phyloP scores from a whole-genome alignment of 495 filamentous ascomycete species.

The Aspergillus leporis region DNA sequence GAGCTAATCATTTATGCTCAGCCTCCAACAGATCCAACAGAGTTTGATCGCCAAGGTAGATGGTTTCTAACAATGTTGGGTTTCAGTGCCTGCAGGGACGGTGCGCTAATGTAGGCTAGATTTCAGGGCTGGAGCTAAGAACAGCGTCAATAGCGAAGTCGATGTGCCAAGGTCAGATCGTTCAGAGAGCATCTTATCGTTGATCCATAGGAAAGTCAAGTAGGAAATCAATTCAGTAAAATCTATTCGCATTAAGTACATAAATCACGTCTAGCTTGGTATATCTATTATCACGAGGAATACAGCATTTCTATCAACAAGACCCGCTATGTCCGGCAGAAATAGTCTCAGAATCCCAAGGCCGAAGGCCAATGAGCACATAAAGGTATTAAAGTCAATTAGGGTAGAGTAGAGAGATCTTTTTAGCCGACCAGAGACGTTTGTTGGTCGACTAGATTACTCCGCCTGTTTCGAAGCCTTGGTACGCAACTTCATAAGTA shows the following conservation, averaged over 20 bases:
- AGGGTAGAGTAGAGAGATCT: neutral
- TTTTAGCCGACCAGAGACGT: neutral
- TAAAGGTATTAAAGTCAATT: neutral
- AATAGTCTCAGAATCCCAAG: neutral
- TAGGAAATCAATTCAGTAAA: neutral
- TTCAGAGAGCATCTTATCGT: too few relatives aligned
- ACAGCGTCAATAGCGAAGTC: too few relatives aligned
- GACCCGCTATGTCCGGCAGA: neutral
- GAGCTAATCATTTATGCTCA: too few relatives aligned
- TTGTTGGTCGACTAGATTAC: neutral
- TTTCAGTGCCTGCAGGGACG: too few relatives aligned
- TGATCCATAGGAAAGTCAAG: too few relatives aligned
- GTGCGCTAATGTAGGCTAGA: too few relatives aligned
- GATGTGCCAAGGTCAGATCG: too few relatives aligned
- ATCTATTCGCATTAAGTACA: neutral
- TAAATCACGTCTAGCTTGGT: neutral
- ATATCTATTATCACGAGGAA: neutral
- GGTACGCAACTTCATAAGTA: slow-evolving; percentile 47
- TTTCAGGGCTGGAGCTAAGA: too few relatives aligned
- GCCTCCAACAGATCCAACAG: too few relatives aligned
- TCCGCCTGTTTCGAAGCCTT: slow-evolving; percentile 29
- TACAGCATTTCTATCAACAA: neutral
- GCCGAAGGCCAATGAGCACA: neutral
- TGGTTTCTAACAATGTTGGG: too few relatives aligned
- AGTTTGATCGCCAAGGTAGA: too few relatives aligned